Evolutionary conservation across 345 rosid genomes (phyloP).

Genomic region (Arabis alpina): DNA sequence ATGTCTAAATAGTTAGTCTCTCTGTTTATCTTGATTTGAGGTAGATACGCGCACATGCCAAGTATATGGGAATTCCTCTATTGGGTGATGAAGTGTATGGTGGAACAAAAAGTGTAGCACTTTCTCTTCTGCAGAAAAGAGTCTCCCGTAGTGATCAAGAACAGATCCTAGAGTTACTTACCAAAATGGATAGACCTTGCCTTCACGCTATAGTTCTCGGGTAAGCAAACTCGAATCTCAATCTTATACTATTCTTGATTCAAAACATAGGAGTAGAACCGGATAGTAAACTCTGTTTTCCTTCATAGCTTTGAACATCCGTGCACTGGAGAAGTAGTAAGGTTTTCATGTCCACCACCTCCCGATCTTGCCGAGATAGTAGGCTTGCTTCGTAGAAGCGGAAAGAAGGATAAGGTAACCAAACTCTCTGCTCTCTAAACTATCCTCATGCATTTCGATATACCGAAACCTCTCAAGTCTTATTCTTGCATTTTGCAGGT

Average conservation of each 20-base stretch:
- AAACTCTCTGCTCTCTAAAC: neutral
- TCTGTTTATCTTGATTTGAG: slow-evolving; percentile 29
- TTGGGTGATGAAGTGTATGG: slow-evolving; percentile 91
- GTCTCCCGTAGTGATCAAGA: slow-evolving; percentile 48
- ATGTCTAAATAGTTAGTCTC: neutral
- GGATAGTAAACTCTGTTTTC: neutral
- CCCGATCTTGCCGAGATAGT: slow-evolving; percentile 67
- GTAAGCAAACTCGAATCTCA: slow-evolving; percentile 51
- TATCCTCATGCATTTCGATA: slow-evolving; percentile 1
- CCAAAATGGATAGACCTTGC: slow-evolving; percentile 82
- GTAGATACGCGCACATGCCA: slow-evolving; percentile 96
- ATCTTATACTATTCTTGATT: neutral
- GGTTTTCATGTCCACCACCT: slow-evolving; percentile 79
- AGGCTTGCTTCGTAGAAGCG: slow-evolving; percentile 61
- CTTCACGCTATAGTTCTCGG: slow-evolving; percentile 90
- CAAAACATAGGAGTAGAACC: neutral
- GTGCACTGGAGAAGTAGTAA: slow-evolving; percentile 52
- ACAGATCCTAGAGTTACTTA: slow-evolving; percentile 53
- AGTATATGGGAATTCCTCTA: slow-evolving; percentile 75
- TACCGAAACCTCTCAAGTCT: neutral
- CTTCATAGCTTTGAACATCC: slow-evolving; percentile 77
- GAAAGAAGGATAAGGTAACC: slow-evolving; percentile 58
- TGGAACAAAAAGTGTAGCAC: slow-evolving; percentile 79
- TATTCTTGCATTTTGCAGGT: slow-evolving; percentile 11
- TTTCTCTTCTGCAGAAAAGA: slow-evolving; percentile 69